Conservation (phyloP, 768 basidiomycete genomes). For the Podaxis sp. region DNA sequence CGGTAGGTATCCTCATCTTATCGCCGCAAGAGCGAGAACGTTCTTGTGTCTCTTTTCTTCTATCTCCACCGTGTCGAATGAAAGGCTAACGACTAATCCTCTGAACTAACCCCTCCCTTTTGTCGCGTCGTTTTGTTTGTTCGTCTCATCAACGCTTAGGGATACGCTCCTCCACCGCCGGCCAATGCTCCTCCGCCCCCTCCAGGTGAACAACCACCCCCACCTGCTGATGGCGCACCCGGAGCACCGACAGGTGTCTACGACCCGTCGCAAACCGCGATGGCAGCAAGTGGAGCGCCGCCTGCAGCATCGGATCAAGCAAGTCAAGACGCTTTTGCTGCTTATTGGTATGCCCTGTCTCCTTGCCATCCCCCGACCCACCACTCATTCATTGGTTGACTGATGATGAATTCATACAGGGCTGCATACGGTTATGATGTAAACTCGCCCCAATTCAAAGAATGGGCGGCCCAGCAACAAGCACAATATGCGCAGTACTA, state of each 20-base stretch:
- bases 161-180: slow-evolving; percentile 41
- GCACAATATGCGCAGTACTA: slow-evolving; percentile 68
- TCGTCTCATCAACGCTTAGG: slow-evolving; percentile 38
- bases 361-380: background rate
- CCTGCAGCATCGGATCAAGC: slow-evolving; percentile 7
- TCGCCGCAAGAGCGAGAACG: background rate
- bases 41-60: background rate
- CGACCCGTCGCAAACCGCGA: slow-evolving; percentile 23
- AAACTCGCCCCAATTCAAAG: slow-evolving; percentile 71
- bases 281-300: slow-evolving; percentile 4
- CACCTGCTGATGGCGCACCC: slow-evolving; percentile 33
- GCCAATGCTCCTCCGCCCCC: slow-evolving; percentile 47
- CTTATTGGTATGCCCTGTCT: slow-evolving; percentile 44
- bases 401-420: slow-evolving; percentile 33
- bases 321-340: slow-evolving; percentile 41
- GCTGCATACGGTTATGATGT: slow-evolving; percentile 78
- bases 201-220: slow-evolving; percentile 39
- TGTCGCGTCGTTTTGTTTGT: background rate
- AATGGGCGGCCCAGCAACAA: slow-evolving; percentile 67
- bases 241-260: slow-evolving; percentile 52
- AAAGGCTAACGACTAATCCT: background rate
- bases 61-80: background rate
- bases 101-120: background rate
- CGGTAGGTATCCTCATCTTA: slow-evolving; percentile 36
- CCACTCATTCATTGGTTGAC: no score